Evolutionary conservation across 2,329 filamentous ascomycete genomes (phyloP), one percentile per base, ranked within the genome.

Genomic region (Gaeumannomyces tritici): DNA sequence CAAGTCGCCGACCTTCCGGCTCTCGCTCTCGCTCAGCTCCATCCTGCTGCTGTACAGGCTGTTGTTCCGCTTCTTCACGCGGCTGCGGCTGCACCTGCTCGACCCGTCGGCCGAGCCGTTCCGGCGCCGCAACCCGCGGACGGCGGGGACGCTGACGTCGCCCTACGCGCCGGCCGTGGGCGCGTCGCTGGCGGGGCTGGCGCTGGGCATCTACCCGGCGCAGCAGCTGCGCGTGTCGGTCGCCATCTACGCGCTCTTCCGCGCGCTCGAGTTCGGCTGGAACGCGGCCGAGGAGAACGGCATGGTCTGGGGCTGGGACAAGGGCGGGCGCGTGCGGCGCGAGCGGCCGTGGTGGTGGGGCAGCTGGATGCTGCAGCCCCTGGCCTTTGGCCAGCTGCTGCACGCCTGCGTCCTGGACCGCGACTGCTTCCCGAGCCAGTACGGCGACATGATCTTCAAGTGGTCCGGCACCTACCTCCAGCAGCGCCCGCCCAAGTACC

Each of bases 121-220:
- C 75, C 84, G 92, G 18, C 79, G 82, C 63, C 88, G 93, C 62
- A 97, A 98, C 70, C 93, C 93, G 0, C 84, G 84, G 24, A 84
- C 92, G 15, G 83, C 90, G 0, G 80, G 80, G 26, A 85, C 89
- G 0, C 80, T 99, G 63, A 96, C 92, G 0, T 96, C 91, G 2
- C 82, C 83, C 12, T 89, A 92, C 71, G 90, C 93, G 0, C 93
- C 93, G 0, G 92, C 93, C 2, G 82, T 97, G n/a, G 95, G 93
- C 13, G 93, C 93, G 7, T 92, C 90, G 69, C 75, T 97, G 59
- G 91, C 93, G 0, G 93, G 93, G 3, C 82, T 96, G 60, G 88
- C 90, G 60, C 79, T 98, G 24, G 90, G 90, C 9, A 83, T 96
- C 12, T 90, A 86, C 66, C 80, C 93, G 71, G 68, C 84, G 1